Evolutionary conservation across 2,329 filamentous ascomycete species (phyloP).

Genomic region (Proliferodiscus dingleyae): DNA sequence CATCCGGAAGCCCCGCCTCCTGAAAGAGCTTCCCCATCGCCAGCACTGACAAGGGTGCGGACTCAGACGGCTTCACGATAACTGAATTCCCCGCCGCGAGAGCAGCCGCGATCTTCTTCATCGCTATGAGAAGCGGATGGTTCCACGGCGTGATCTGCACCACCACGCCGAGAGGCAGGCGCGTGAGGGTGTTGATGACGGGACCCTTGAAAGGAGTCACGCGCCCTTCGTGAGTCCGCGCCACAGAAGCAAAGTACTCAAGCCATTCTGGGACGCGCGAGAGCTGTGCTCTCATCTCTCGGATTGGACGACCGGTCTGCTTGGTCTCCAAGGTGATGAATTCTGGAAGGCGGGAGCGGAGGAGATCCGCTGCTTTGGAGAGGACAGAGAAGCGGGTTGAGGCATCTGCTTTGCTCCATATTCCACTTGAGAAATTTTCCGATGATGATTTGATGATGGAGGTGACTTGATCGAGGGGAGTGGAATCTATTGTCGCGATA

Average conservation of each 20-base stretch:
- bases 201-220: slow-evolving; percentile 61
- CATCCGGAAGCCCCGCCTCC: slow-evolving; percentile 39
- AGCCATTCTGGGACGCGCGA: slow-evolving; percentile 64
- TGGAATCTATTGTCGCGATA: slow-evolving; percentile 20
- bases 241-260: slow-evolving; percentile 63
- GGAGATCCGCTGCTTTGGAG: slow-evolving; percentile 51
- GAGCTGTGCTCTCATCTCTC: slow-evolving; percentile 67
- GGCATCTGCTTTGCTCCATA: slow-evolving; percentile 18
- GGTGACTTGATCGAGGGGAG: slow-evolving; percentile 8
- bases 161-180: slow-evolving; percentile 53
- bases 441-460: slow-evolving; percentile 15
- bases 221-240: slow-evolving; percentile 62
- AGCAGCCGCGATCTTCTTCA: slow-evolving; percentile 39
- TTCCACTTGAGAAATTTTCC: slow-evolving; percentile 15
- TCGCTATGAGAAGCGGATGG: slow-evolving; percentile 52
- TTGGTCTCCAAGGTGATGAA: slow-evolving; percentile 60
- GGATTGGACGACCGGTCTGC: slow-evolving; percentile 63
- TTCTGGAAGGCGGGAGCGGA: slow-evolving; percentile 46
- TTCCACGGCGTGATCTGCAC: slow-evolving; percentile 55
- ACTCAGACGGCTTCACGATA: slow-evolving; percentile 36
- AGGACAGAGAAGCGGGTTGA: slow-evolving; percentile 53
- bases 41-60: slow-evolving; percentile 39
- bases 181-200: slow-evolving; percentile 51
- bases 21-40: slow-evolving; percentile 36
- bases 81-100: slow-evolving; percentile 34